Evolutionary conservation across 768 basidiomycete species (phyloP), one percentile per base, ranked within the genome.

Genomic region (Russula dissimulans): DNA sequence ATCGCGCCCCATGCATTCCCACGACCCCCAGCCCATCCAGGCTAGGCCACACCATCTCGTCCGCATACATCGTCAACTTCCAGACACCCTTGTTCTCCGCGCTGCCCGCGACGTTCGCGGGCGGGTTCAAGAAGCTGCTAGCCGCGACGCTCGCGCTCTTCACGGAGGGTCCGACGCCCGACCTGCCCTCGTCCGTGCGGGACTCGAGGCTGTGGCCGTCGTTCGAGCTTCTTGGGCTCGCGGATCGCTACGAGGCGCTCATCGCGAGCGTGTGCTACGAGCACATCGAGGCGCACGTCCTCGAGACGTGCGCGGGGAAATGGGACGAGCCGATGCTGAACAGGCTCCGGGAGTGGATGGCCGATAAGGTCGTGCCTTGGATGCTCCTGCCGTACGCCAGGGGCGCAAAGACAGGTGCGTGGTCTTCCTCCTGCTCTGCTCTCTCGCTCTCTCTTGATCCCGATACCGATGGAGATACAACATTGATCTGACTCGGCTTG

Each of bases 231-330:
- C 79, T 95, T 0, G 89, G 89, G 4, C 75, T 95, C 9, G 76
- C 89, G 31, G 88, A 91, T 62, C 84, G 91, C 32, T 92, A 88
- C 68, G 92, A 95, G 67, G 81, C 83, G 7, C 80, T 93, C 59
- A 82, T 97, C 32, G 84, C 89, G 18, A 84, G 83, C 52, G 86
- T 94, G 4, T 89, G 91, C 32, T 92, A 93, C 64, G 87, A 89
- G 67, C 82, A 85, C 65, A 94, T 99, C 62, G 91, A 94, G 68
- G 70, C 75, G 5, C 79, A 89, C 59, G 86, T 97, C 0, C 56
- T 79, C 58, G 77, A 77, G 60, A 82, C 80, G 3, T 92, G 88
- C 68, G 73, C 80, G 10, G 83, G 79, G 3, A 79, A 81, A 66
- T 95, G 90, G 89, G 79, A 78, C 38, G 79, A 76, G 52, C 80